Evolutionary conservation across 352 stramenopile genomes (phyloP).

Genomic region (Pythium vanterpoolii): DNA sequence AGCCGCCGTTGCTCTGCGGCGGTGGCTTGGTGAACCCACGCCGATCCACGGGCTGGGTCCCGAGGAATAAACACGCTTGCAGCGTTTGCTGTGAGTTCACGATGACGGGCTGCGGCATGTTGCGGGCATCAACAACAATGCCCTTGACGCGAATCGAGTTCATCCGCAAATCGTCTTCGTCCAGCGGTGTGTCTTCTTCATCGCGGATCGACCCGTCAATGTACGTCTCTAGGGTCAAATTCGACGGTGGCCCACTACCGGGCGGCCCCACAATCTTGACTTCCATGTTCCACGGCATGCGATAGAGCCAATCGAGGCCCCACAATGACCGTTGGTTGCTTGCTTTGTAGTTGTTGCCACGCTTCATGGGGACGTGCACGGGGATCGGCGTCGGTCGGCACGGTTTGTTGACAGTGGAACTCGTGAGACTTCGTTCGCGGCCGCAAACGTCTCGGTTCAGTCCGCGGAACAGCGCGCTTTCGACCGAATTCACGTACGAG

Average conservation of each 20-base stretch:
- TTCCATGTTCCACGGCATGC: conserved; percentile 91
- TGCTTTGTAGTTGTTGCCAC: conserved; percentile 60
- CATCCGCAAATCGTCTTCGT: conserved; percentile 81
- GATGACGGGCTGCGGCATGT: conserved; percentile 82
- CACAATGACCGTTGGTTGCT: conserved; percentile 68
- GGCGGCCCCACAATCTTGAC: conserved; percentile 87
- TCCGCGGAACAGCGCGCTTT: conserved; percentile 78
- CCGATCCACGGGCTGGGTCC: conserved; percentile 81
- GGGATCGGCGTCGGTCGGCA: conserved; percentile 77
- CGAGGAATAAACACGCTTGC: conserved; percentile 83
- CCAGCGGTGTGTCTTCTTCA: conserved; percentile 55
- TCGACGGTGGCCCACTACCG: conserved; percentile 79
- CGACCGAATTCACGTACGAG: conserved; percentile 81
- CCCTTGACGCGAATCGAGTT: conserved; percentile 88
- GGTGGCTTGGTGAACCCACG: conserved; percentile 83
- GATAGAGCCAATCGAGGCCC: conserved; percentile 87
- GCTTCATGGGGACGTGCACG: conserved; percentile 81
- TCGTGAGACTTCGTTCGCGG: conserved; percentile 43
- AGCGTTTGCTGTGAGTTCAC: conserved; percentile 87
- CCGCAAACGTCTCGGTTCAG: conserved; percentile 77
- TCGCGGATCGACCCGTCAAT: conserved; percentile 80
- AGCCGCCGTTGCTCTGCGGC: conserved; percentile 84
- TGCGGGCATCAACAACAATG: conserved; percentile 84
- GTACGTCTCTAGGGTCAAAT: conserved; percentile 85
- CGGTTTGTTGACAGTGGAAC: conserved; percentile 32